Conservation (phyloP, 257 asterid species). For the Pogostemon cablin region DNA sequence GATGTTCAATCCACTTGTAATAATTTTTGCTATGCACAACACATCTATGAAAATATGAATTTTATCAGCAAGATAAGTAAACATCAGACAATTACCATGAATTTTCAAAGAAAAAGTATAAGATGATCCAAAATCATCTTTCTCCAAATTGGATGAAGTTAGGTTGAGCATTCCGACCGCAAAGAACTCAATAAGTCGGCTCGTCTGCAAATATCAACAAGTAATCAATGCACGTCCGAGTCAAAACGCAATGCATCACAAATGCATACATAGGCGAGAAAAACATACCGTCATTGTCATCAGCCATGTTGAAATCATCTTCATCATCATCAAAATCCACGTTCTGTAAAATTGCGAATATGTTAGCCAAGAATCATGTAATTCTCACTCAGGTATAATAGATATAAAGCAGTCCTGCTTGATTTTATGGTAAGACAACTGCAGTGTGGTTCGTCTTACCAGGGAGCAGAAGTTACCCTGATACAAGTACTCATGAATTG, state of each 20-base stretch:
- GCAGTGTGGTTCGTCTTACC: not conserved
- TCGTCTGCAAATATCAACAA: constrained; percentile 39
- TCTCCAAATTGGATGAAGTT: not conserved
- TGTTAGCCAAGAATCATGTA: too few relatives aligned
- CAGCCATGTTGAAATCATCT: constrained; percentile 65
- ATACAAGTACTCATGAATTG: not conserved
- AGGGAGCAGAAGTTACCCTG: not conserved
- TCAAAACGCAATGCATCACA: not conserved
- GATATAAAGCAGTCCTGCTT: not conserved
- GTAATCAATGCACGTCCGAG: not conserved
- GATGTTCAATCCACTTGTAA: too few relatives aligned
- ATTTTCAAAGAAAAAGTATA: too few relatives aligned
- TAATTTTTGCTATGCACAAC: too few relatives aligned
- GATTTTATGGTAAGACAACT: not conserved
- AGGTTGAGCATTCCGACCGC: not conserved
- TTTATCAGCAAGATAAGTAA: too few relatives aligned
- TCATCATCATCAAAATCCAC: constrained; percentile 74
- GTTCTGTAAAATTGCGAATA: constrained; percentile 36
- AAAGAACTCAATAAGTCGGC: constrained; percentile 32
- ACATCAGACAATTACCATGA: too few relatives aligned
- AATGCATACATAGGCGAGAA: not conserved
- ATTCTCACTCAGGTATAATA: not conserved
- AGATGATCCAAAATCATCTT: not conserved
- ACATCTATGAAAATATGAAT: too few relatives aligned
- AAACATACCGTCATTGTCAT: constrained; percentile 52